A percentile compares a stretch with the other conserved stretches of the same genome.
Evolutionary conservation across 2,329 filamentous ascomycete species (phyloP).

Genomic region (Pseudogymnoascus sp.): DNA sequence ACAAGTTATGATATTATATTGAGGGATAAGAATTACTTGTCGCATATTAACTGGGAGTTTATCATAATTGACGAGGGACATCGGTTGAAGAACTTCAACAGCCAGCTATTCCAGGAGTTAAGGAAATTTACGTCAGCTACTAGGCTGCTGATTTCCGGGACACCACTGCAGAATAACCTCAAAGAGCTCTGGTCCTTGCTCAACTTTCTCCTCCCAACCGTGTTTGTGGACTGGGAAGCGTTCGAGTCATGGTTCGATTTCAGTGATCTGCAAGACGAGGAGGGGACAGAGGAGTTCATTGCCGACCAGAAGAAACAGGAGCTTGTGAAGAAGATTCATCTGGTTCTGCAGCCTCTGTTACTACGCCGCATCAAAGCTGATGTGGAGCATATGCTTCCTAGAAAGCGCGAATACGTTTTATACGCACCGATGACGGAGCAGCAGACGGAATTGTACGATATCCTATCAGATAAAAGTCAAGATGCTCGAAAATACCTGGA

Average conservation of each 20-base stretch:
- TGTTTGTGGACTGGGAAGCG: slow-evolving; percentile 87
- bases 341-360: slow-evolving; percentile 85
- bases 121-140: slow-evolving; percentile 86
- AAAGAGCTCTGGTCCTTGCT: slow-evolving; percentile 91
- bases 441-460: slow-evolving; percentile 82
- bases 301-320: slow-evolving; percentile 71
- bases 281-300: slow-evolving; percentile 69
- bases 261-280: slow-evolving; percentile 78
- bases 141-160: slow-evolving; percentile 86
- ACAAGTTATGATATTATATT: slow-evolving; percentile 97
- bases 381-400: slow-evolving; percentile 83
- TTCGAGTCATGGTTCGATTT: slow-evolving; percentile 99
- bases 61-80: slow-evolving; percentile 98
- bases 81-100: slow-evolving; percentile 94
- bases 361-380: slow-evolving; percentile 86
- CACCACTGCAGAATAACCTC: slow-evolving; percentile 90
- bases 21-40: slow-evolving; percentile 74
- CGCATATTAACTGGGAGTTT: slow-evolving; percentile 88
- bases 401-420: slow-evolving; percentile 92
- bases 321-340: slow-evolving; percentile 80
- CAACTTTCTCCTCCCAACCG: slow-evolving; percentile 85
- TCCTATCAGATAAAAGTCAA: slow-evolving; percentile 47
- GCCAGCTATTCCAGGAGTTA: slow-evolving; percentile 80
- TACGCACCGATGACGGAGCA: slow-evolving; percentile 88
- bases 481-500: slow-evolving; percentile 73